A percentile compares a stretch with the other conserved stretches of the same genome.
These are phyloP conservation scores for Tricholoma flavovirens DNA, from an alignment of 768 basidiomycete genomes.

Conservation along the genomic window DNA sequence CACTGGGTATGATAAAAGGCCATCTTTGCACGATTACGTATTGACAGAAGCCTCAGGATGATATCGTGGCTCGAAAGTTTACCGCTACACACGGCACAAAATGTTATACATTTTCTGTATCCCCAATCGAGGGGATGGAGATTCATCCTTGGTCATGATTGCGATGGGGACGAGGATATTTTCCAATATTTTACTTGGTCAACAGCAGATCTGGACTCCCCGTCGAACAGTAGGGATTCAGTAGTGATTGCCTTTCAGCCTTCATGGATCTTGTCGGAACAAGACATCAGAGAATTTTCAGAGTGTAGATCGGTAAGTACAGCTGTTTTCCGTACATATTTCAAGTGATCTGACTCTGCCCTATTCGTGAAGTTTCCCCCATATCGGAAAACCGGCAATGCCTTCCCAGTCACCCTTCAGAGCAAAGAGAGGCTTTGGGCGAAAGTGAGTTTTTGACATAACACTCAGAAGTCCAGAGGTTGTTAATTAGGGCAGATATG, in stretches of 20 bases:
- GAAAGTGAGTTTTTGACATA: conserved; percentile 32
- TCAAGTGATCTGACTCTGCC: conserved; percentile 15
- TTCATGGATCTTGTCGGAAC: conserved; percentile 50
- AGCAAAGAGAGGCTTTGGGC: conserved; percentile 56
- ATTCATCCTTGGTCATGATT: conserved; percentile 29
- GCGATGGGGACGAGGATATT: conserved; percentile 32
- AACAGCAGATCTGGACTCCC: conserved; percentile 1
- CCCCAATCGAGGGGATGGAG: conserved; percentile 38
- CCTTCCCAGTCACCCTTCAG: conserved; percentile 26
- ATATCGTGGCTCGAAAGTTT: conserved; percentile 44
- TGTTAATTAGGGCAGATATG: conserved; percentile 36
- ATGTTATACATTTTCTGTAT: conserved; percentile 38
- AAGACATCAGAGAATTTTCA: conserved; percentile 49
- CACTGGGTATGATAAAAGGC: conserved; percentile 28
- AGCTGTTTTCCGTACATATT: background rate
- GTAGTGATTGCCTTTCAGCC: conserved; percentile 56
- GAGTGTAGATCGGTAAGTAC: conserved; percentile 35
- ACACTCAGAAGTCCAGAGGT: background rate
- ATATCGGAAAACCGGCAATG: conserved; percentile 26
- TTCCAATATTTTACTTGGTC: conserved; percentile 44
- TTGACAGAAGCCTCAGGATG: conserved; percentile 27
- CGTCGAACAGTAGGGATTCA: conserved; percentile 13
- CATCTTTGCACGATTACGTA: background rate
- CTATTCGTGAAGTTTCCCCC: conserved; percentile 33
- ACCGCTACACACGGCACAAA: conserved; percentile 47